Conservation (phyloP, 805 yeast species). For the Saturnispora saitoi region DNA sequence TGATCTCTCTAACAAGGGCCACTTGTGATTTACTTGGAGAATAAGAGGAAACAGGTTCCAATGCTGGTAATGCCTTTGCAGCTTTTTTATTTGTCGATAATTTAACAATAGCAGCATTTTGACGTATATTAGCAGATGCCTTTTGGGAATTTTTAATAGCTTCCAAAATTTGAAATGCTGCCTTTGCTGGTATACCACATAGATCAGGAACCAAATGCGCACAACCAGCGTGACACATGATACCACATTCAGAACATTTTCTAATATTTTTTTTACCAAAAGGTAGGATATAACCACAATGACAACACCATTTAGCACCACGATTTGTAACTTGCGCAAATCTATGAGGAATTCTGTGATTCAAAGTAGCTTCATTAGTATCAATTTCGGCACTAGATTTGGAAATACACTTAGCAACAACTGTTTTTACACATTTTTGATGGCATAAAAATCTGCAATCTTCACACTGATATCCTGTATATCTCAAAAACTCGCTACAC, state of each 20-base stretch:
- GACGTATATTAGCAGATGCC: not conserved
- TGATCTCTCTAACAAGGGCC: not conserved
- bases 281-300: conserved; percentile 94
- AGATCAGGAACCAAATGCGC: conserved; percentile 94
- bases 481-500: conserved; percentile 90
- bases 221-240: conserved; percentile 90
- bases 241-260: conserved; percentile 88
- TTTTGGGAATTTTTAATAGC: conserved; percentile 69
- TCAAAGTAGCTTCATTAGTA: conserved; percentile 70
- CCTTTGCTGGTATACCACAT: conserved; percentile 98
- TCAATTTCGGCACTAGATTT: conserved; percentile 63
- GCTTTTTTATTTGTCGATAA: not conserved
- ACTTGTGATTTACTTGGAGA: not conserved
- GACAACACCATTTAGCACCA: conserved; percentile 99
- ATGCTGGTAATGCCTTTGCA: not conserved
- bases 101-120: not conserved
- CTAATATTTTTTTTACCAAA: conserved; percentile 91
- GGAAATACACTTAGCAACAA: conserved; percentile 76
- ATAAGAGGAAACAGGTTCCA: not conserved
- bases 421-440: conserved; percentile 70
- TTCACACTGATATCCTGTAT: conserved; percentile 80
- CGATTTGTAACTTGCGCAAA: conserved; percentile 87
- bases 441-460: conserved; percentile 77
- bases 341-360: conserved; percentile 95
- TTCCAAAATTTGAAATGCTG: conserved; percentile 79